Evolutionary conservation across 179 eudicot species (phyloP).

Genomic region (Nepenthes alata): DNA sequence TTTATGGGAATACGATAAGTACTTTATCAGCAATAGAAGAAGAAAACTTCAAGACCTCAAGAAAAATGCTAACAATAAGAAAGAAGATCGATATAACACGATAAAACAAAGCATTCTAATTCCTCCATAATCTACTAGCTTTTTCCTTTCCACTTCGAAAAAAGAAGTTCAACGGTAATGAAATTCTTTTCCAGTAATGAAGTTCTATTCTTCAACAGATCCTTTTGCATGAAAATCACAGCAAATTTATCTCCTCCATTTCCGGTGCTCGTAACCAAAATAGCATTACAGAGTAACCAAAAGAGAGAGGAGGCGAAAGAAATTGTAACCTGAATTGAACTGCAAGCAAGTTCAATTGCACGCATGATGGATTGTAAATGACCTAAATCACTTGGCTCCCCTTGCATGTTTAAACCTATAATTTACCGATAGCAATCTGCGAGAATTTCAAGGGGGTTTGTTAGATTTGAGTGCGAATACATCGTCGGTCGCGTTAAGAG

Average conservation of each 20-base stretch:
- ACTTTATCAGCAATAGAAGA: no score
- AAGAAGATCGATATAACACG: neutral
- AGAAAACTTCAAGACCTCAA: no score
- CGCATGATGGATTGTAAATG: slow-evolving; percentile 81
- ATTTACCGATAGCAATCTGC: no score
- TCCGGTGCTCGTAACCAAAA: no score
- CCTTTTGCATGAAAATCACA: neutral
- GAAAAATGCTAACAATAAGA: neutral
- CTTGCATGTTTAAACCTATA: slow-evolving; percentile 19
- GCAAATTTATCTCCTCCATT: no score
- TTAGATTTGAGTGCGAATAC: no score
- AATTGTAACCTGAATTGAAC: slow-evolving; percentile 63
- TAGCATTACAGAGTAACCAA: neutral
- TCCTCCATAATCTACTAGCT: neutral
- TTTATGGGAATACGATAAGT: no score
- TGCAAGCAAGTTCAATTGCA: slow-evolving; percentile 69
- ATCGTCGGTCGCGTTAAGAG: no score
- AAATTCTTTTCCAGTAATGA: neutral
- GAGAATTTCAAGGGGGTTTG: no score
- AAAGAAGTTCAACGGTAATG: neutral
- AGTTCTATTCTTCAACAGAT: neutral
- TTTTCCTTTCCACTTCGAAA: neutral
- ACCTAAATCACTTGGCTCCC: slow-evolving; percentile 33
- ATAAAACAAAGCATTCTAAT: no score
- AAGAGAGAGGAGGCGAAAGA: neutral